These are phyloP conservation scores for Podospora fimiseda DNA, from an alignment of 495 filamentous ascomycete genomes.

Conservation along the genomic window DNA sequence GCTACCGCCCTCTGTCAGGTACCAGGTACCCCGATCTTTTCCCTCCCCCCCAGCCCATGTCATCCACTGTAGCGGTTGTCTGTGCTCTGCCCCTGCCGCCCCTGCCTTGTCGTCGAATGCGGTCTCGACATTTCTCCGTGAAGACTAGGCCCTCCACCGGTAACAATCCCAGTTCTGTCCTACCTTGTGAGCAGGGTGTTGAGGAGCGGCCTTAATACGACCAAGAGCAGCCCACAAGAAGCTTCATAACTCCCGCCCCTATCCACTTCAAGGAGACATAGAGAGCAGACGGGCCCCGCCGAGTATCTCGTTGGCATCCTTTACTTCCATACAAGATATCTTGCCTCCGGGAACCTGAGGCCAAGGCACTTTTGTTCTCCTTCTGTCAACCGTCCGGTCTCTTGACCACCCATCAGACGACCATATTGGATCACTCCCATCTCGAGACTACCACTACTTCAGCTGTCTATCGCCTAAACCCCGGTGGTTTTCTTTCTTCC, in stretches of 20 bases:
- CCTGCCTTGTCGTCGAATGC: slow-evolving; percentile 41
- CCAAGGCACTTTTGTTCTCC: slow-evolving; percentile 12
- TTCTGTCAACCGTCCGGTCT: slow-evolving; percentile 3
- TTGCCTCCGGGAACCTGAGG: slow-evolving; percentile 17
- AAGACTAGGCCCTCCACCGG: slow-evolving; percentile 39
- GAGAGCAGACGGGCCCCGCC: slow-evolving; percentile 32
- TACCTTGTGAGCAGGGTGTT: slow-evolving; percentile 39
- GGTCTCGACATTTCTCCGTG: slow-evolving; percentile 44
- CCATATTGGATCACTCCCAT: slow-evolving; percentile 11
- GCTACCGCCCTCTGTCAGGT: slow-evolving; percentile 30
- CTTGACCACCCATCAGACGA: slow-evolving; percentile 3
- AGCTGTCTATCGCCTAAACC: slow-evolving; percentile 11
- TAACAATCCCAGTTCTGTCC: slow-evolving; percentile 47
- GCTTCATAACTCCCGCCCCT: slow-evolving; percentile 39
- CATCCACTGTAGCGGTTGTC: slow-evolving; percentile 27
- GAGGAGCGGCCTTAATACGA: slow-evolving; percentile 39
- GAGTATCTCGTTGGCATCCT: slow-evolving; percentile 19
- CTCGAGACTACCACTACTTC: slow-evolving; percentile 13
- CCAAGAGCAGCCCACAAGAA: slow-evolving; percentile 34
- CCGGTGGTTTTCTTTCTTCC: slow-evolving; percentile 6
- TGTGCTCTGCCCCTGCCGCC: slow-evolving; percentile 38
- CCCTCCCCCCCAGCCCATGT: slow-evolving; percentile 3
- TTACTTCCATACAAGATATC: slow-evolving; percentile 28
- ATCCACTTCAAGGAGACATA: slow-evolving; percentile 26
- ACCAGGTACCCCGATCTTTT: slow-evolving; percentile 30